These are phyloP conservation scores for Solidago caesia DNA, from an alignment of 129 eudicot genomes.

Conservation along the genomic window DNA sequence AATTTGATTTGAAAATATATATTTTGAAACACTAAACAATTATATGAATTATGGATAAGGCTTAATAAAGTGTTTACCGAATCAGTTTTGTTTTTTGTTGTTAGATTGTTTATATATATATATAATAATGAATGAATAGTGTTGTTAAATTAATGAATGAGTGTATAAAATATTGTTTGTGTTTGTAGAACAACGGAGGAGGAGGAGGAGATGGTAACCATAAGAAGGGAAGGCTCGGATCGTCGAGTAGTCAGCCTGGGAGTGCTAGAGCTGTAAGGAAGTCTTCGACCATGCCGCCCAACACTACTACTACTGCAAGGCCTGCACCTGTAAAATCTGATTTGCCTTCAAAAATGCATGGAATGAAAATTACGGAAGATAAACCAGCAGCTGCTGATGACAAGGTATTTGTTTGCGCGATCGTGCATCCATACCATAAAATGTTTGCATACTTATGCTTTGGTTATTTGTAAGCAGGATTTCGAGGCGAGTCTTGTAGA, in stretches of 20 bases:
- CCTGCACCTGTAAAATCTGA: slow-evolving; percentile 41
- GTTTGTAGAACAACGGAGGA: slow-evolving; percentile 27
- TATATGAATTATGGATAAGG: no score
- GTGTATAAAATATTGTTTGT: no score
- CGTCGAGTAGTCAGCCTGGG: slow-evolving; percentile 30
- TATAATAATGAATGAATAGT: no score
- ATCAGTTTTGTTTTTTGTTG: no score
- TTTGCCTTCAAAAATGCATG: slow-evolving; percentile 64
- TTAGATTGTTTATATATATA: no score
- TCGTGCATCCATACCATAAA: background rate
- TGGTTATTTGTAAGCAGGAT: slow-evolving; percentile 49
- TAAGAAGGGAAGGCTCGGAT: slow-evolving; percentile 57
- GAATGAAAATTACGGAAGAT: slow-evolving; percentile 63
- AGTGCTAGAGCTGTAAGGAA: slow-evolving; percentile 51
- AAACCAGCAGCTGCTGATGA: slow-evolving; percentile 57
- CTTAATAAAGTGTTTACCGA: no score
- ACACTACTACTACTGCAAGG: slow-evolving; percentile 18
- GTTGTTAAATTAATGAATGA: no score
- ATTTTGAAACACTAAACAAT: no score
- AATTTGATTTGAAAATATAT: no score
- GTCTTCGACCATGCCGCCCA: slow-evolving; percentile 55
- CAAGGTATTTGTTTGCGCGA: slow-evolving; percentile 30
- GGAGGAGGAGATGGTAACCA: slow-evolving; percentile 45
- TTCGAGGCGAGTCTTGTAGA: slow-evolving; percentile 74
- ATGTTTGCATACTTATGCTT: slow-evolving; percentile 2